These are phyloP conservation scores for Monosporascus sp. DNA, from an alignment of 2,329 filamentous ascomycete species.

Conservation along the genomic window DNA sequence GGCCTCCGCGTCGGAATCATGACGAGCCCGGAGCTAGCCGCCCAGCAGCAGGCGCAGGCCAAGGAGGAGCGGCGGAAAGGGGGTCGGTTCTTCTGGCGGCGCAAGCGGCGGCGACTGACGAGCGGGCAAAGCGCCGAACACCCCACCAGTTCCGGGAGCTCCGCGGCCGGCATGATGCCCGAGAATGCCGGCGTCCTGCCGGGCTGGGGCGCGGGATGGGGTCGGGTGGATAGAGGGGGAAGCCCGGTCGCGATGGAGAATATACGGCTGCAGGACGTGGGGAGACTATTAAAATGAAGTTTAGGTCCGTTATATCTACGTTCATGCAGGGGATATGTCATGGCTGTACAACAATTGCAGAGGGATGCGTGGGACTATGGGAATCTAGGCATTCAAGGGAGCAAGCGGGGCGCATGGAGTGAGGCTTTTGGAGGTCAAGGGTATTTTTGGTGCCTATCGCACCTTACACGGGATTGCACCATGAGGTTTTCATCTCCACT, in stretches of 20 bases:
- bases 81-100: slow-evolving; percentile 15
- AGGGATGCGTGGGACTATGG: too few relatives aligned
- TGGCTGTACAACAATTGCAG: too few relatives aligned
- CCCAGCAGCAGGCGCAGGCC: slow-evolving; percentile 14
- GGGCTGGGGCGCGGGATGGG: slow-evolving; percentile 36
- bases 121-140: slow-evolving; percentile 4
- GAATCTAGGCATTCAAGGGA: too few relatives aligned
- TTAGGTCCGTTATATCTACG: neutral
- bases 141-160: slow-evolving; percentile 21
- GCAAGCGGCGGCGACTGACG: slow-evolving; percentile 1
- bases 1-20: slow-evolving; percentile 35
- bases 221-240: slow-evolving; percentile 30
- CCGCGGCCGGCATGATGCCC: slow-evolving; percentile 14
- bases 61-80: slow-evolving; percentile 12
- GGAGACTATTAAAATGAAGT: slow-evolving; percentile 24
- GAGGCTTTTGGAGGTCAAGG: too few relatives aligned
- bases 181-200: slow-evolving; percentile 23
- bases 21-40: slow-evolving; percentile 35
- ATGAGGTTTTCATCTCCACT: too few relatives aligned
- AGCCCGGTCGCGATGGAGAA: slow-evolving; percentile 25
- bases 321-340: neutral
- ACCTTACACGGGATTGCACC: too few relatives aligned
- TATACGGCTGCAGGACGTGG: slow-evolving; percentile 33
- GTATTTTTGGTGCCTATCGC: too few relatives aligned
- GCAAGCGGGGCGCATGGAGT: too few relatives aligned